Base-by-base conservation (phyloP, 139 green algal genomes). In the Tetradesmus obliquus region DNA sequence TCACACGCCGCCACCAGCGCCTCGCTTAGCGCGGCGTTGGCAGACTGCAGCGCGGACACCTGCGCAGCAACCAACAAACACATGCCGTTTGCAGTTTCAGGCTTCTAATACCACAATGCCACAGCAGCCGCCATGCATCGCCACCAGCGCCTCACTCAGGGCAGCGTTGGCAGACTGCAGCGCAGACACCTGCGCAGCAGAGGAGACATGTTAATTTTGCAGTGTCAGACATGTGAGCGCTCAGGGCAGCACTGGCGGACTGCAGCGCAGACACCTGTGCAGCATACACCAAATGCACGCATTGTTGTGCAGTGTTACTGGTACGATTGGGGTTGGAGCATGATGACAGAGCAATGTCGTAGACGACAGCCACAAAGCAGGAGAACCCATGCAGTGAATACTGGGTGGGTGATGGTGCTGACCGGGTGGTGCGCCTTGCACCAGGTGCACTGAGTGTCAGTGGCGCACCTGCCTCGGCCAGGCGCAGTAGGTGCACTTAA, bases 21-120 rank as follows among this genome's bases (percentile, higher is more conserved):
- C 74, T 91, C 88, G 32, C 76, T 76, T 5, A 86, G 88, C 22
- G 54, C 54, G 12, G 55, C 55, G 60, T 86, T 86, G 54, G 76
- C 88, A 53, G 88, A 53, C 58, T 87, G 76, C 24, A 86, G 20
- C 53, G 76, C 76, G 10, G 20, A 24, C 51, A 80, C 58, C 84
- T 79, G 84, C 84, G 51, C 84, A 24, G n/a, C 32, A 45, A 45
- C 69, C 79, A 54, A 3, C 32, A 45, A 45, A 45, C 69, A 19
- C 17, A 17, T 19, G 69, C 15, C 69, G 0, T 19, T 79, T 19
- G 69, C 69, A 19, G 17, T 19, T 17, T 19, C 17, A 17, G 69
- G 17, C 17, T 19, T 79, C 69, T 17, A 45, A 45, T 45, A 45
- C 32, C 32, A 45, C 32, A 45, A 45, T 45, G 32, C 32, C 32